A percentile compares a stretch with the other conserved stretches of the same genome.
Evolutionary conservation across 2,329 filamentous ascomycete genomes (phyloP).

Genomic region (Alternaria atra): DNA sequence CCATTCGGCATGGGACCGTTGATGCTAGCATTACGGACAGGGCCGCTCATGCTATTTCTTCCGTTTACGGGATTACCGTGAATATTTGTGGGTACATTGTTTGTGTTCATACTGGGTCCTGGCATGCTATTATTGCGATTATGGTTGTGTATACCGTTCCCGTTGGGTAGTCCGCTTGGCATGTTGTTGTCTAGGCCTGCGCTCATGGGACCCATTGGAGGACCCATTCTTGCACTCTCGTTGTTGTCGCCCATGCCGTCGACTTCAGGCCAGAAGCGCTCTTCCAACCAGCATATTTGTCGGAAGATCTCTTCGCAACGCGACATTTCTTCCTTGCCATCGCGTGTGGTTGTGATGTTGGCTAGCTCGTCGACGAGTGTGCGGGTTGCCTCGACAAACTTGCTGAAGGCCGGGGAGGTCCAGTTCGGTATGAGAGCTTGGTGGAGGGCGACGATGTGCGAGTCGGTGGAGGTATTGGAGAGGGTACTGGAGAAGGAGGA

Average conservation of each 20-base stretch:
- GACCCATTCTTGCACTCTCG: constrained; percentile 41
- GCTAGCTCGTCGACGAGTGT: constrained; percentile 61
- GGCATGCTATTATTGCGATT: constrained; percentile 14
- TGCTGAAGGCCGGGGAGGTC: constrained; percentile 60
- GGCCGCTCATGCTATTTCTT: constrained; percentile 13
- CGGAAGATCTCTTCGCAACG: constrained; percentile 59
- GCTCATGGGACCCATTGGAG: constrained; percentile 28
- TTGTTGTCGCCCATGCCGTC: constrained; percentile 60
- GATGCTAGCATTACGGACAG: constrained; percentile 22
- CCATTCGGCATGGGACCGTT: constrained; percentile 16
- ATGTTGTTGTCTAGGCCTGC: constrained; percentile 31
- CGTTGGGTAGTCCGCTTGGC: constrained; percentile 25
- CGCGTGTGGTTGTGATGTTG: constrained; percentile 57
- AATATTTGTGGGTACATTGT: constrained; percentile 10
- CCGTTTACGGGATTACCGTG: constrained; percentile 13
- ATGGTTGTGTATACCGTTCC: constrained; percentile 18
- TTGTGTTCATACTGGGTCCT: constrained; percentile 16
- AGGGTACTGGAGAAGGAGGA: constrained; percentile 54
- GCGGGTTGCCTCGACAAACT: constrained; percentile 60
- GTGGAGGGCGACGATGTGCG: constrained; percentile 59
- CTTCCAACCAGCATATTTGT: constrained; percentile 59
- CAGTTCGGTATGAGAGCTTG: constrained; percentile 62
- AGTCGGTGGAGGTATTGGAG: constrained; percentile 50
- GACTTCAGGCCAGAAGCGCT: constrained; percentile 60
- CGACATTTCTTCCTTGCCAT: constrained; percentile 58